These are phyloP conservation scores for Hymenoscyphus albidus DNA, from an alignment of 2,329 filamentous ascomycete genomes.

Conservation along the genomic window DNA sequence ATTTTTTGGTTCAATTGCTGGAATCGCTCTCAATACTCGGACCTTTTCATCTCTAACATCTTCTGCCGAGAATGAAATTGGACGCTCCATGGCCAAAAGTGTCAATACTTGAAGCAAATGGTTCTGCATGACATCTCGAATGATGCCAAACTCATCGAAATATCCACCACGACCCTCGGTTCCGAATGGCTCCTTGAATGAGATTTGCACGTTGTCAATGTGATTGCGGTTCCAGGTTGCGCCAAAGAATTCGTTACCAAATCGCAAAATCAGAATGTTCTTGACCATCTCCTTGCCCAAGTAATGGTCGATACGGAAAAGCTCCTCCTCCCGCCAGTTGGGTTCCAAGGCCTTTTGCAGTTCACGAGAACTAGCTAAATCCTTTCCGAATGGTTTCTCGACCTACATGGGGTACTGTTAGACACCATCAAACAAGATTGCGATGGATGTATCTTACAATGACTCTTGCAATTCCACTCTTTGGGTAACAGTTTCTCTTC, in stretches of 20 bases:
- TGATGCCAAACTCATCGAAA: constrained; percentile 99
- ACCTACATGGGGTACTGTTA: constrained; percentile 54
- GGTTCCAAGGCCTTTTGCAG: constrained; percentile 92
- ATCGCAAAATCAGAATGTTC: constrained; percentile 96
- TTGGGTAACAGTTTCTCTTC: constrained; percentile 95
- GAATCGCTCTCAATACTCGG: constrained; percentile 88
- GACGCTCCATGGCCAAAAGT: constrained; percentile 94
- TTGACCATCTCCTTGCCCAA: constrained; percentile 99
- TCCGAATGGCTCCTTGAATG: constrained; percentile 99
- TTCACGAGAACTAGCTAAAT: constrained; percentile 88
- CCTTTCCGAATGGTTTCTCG: constrained; percentile 99
- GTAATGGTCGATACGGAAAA: constrained; percentile 99
- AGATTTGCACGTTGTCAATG: constrained; percentile 99
- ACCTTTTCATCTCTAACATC: constrained; percentile 99
- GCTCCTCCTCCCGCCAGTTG: constrained; percentile 98
- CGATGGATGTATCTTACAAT: constrained; percentile 60
- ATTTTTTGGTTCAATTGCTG: constrained; percentile 96
- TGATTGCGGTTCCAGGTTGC: constrained; percentile 99
- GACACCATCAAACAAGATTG: neutral
- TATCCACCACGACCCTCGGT: constrained; percentile 97
- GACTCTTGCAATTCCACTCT: constrained; percentile 83
- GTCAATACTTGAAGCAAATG: constrained; percentile 96
- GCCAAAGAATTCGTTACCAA: constrained; percentile 97
- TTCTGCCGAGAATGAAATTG: constrained; percentile 96
- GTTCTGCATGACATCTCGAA: constrained; percentile 99